These are phyloP conservation scores for Zizania latifolia DNA, from an alignment of 176 grass and related monocot genomes.

Conservation along the genomic window DNA sequence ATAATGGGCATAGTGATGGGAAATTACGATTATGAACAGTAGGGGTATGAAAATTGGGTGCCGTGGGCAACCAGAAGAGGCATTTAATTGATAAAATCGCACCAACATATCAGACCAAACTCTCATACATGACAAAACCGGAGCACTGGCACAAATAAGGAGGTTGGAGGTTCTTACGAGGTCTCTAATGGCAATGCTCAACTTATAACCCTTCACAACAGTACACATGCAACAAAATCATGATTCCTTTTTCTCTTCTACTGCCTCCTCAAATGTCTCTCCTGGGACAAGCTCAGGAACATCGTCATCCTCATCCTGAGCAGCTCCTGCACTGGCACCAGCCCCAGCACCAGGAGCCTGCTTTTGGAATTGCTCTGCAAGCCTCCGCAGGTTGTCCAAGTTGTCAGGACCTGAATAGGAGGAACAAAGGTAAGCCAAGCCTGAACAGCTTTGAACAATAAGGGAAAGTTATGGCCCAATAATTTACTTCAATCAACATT, in stretches of 20 bases:
- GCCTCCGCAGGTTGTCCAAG: slow-evolving; percentile 82
- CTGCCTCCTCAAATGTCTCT: slow-evolving; percentile 85
- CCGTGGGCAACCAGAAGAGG: not conserved
- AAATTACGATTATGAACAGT: too few relatives aligned
- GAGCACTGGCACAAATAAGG: slow-evolving; percentile 43
- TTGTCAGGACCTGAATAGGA: slow-evolving; percentile 79
- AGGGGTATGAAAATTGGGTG: too few relatives aligned
- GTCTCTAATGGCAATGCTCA: slow-evolving; percentile 31
- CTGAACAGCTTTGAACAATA: not conserved
- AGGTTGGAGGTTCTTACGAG: slow-evolving; percentile 36
- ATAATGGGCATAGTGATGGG: not conserved
- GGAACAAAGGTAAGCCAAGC: not conserved
- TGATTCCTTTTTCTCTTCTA: slow-evolving; percentile 67
- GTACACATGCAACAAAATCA: slow-evolving; percentile 27
- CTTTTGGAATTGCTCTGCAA: slow-evolving; percentile 95
- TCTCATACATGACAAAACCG: slow-evolving; percentile 33
- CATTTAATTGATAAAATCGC: slow-evolving; percentile 43
- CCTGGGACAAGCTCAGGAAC: slow-evolving; percentile 88
- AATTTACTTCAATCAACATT: slow-evolving; percentile 4
- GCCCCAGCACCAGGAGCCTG: slow-evolving; percentile 56
- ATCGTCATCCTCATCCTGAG: slow-evolving; percentile 65
- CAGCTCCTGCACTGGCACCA: slow-evolving; percentile 28
- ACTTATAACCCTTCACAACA: slow-evolving; percentile 39
- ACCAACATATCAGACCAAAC: slow-evolving; percentile 14
- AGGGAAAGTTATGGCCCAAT: not conserved